A percentile compares a stretch with the other conserved stretches of the same genome.
phyloP scores from a whole-genome alignment of 441 rosid species.

The Jatropha multifida region DNA sequence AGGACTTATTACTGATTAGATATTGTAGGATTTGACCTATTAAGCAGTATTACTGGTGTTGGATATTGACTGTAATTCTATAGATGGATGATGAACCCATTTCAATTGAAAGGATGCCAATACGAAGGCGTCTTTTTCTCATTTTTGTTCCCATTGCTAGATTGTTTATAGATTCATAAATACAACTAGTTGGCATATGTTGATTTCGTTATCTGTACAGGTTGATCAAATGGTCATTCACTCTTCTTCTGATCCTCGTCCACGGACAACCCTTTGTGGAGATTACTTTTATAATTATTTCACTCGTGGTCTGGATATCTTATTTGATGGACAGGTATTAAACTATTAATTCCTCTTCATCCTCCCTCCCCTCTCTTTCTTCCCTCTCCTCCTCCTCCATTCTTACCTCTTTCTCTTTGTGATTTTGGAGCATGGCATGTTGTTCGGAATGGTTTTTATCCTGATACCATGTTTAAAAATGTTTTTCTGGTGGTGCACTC shows the following conservation, averaged over 20 bases:
- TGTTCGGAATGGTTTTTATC: neutral
- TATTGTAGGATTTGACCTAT: neutral
- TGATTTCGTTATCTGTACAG: conserved; percentile 39
- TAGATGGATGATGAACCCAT: neutral
- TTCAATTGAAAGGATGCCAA: neutral
- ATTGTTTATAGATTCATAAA: neutral
- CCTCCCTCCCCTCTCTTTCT: neutral
- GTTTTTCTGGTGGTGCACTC: conserved; percentile 8
- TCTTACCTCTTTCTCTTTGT: neutral
- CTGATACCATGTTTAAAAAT: neutral
- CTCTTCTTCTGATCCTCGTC: conserved; percentile 85
- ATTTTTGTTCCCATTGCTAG: neutral
- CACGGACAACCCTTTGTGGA: conserved; percentile 83
- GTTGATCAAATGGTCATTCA: conserved; percentile 99
- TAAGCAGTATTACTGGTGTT: neutral
- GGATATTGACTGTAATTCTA: neutral
- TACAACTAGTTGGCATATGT: neutral
- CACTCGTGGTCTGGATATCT: conserved; percentile 92
- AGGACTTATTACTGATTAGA: conserved; percentile 3
- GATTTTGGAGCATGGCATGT: neutral
- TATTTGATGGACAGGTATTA: conserved; percentile 93
- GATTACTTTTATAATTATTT: conserved; percentile 97
- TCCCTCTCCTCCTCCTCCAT: neutral
- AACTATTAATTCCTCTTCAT: neutral
- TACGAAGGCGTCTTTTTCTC: neutral